Percentiles rank a stretch among this genome's conserved stretches.
phyloP scores from a whole-genome alignment of 305 asterid species.

The Fraxinus baroniana region DNA sequence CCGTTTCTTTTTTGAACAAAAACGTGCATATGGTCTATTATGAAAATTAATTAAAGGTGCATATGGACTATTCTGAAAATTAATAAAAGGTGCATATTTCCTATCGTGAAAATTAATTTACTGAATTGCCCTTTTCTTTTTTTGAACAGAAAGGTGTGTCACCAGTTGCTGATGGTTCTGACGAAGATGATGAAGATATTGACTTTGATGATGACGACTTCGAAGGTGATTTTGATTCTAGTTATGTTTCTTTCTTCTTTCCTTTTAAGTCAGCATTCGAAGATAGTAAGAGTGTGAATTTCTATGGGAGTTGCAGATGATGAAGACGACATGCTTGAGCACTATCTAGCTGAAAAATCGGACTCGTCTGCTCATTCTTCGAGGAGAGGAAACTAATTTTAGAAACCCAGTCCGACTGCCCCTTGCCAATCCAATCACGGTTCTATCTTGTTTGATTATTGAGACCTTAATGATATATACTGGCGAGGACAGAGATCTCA shows the following conservation, averaged over 20 bases:
- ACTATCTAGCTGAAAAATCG: conserved; percentile 80
- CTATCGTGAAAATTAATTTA: not conserved
- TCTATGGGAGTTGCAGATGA: conserved; percentile 47
- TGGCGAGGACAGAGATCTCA: not conserved
- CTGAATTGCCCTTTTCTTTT: conserved; percentile 8
- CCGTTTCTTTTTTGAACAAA: conserved; percentile 42
- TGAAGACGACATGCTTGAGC: conserved; percentile 95
- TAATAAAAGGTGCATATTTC: conserved; percentile 48
- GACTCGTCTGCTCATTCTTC: conserved; percentile 49
- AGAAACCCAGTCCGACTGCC: not conserved
- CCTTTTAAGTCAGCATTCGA: not conserved
- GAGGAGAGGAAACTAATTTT: conserved; percentile 24
- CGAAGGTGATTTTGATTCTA: conserved; percentile 50
- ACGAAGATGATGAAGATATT: conserved; percentile 75
- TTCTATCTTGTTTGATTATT: conserved; percentile 6
- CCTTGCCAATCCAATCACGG: not conserved
- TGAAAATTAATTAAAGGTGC: not conserved
- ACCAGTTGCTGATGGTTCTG: conserved; percentile 61
- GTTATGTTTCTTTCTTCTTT: conserved; percentile 11
- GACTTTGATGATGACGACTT: conserved; percentile 90
- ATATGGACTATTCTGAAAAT: not conserved
- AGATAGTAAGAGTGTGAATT: not conserved
- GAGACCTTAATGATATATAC: conserved; percentile 3
- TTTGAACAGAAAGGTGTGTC: conserved; percentile 65
- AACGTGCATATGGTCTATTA: conserved; percentile 31